Evolutionary conservation across 306 rosid species (phyloP), one percentile per base, ranked within the genome.

Genomic region (Lathyrus sativus): DNA sequence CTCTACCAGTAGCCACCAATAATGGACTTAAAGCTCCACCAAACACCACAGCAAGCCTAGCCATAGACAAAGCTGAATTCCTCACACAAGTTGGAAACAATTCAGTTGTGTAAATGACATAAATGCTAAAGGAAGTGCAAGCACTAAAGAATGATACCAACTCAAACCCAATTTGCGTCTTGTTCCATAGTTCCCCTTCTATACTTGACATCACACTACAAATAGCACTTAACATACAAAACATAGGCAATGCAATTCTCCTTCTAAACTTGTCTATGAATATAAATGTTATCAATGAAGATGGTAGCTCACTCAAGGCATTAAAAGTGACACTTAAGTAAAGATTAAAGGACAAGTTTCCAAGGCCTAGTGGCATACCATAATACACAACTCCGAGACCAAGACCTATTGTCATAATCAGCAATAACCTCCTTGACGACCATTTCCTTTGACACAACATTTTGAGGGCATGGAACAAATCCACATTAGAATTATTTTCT

Each of bases 351-450:
- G 74, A 14, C 71, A 85, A 33, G 63, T 48, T 78, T 18, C 83
- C 92, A 8, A 89, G 81, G 1, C 85, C 87, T 12, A 85, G 55
- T 7, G 96, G 91, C 89, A 89, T 89, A 4, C 90, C 92, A 12
- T 85, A 83, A 18, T 89, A 87, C 0, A 81, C 87, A 75, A 87
- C 39, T 14, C 96, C 89, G 11, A 80, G 19, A 0, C 96, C 96
- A 4, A 80, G 24, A 0, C 87, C 82, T 2, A 70, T 59, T 2
- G 41, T 70, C 89, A 81, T 85, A 0, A 80, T 76, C 0, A 73
- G 65, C 0, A 50, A 13, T 6, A 87, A 4, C 59, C 96, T 78
- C 44, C 61, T 62, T 0, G 65, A 60, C 3, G 90, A 81, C 96
- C 92, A 87, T 65, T 39, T 78, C 57, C 67, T 74, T 51, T 74